These are phyloP conservation scores for Babesia sp. DNA, from an alignment of 169 alveolate genomes.

Conservation along the genomic window DNA sequence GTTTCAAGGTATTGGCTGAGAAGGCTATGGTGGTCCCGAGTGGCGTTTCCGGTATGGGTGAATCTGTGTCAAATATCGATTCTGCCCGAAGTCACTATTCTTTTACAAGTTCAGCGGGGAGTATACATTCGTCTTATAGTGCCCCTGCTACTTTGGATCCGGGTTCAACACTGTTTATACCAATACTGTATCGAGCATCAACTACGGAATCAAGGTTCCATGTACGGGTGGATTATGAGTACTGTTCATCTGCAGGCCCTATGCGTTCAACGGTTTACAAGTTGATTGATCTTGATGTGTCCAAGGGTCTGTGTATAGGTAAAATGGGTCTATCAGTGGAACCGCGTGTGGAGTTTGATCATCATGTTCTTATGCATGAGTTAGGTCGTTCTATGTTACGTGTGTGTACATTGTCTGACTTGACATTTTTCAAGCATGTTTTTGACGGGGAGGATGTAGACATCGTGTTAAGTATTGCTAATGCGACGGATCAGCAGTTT, in stretches of 20 bases:
- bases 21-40: background rate
- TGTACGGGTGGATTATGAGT: constrained; percentile 31
- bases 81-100: background rate
- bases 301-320: constrained; percentile 33
- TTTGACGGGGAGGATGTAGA: constrained; percentile 32
- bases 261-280: constrained; percentile 15
- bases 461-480: constrained; percentile 5
- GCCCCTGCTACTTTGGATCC: constrained; percentile 4
- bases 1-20: constrained; percentile 7
- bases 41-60: background rate
- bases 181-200: constrained; percentile 35
- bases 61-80: background rate
- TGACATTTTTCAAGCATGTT: background rate
- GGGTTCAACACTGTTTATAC: constrained; percentile 30
- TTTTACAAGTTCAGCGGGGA: background rate
- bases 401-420: background rate
- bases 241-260: constrained; percentile 6
- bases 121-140: background rate
- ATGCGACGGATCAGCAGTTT: constrained; percentile 27
- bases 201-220: constrained; percentile 4
- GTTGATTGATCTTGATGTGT: background rate
- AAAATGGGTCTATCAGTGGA: background rate
- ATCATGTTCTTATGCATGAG: background rate
- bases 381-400: background rate
- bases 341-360: constrained; percentile 13